Evolutionary conservation across 2,329 filamentous ascomycete genomes (phyloP).

Genomic region (Chaetomiaceae sp.): DNA sequence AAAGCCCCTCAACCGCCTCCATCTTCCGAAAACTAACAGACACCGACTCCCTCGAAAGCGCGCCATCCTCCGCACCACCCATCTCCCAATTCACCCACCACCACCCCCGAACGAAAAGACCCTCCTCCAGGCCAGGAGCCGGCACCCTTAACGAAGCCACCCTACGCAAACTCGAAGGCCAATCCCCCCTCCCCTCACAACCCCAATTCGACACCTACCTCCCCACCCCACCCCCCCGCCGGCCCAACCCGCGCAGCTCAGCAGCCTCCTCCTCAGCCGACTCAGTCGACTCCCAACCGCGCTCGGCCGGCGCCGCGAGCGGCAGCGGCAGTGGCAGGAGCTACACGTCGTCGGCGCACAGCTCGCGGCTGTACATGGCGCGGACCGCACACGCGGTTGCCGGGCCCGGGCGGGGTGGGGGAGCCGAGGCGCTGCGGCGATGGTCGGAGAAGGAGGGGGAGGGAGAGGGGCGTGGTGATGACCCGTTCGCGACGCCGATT

Average conservation of each 20-base stretch:
- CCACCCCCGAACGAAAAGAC: background rate
- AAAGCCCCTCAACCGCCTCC: slow-evolving; percentile 13
- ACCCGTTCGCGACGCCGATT: slow-evolving; percentile 14
- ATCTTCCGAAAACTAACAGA: slow-evolving; percentile 14
- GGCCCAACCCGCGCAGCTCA: slow-evolving; percentile 19
- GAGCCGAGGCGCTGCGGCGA: no score
- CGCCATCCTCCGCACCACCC: slow-evolving; percentile 9
- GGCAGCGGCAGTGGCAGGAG: slow-evolving; percentile 23
- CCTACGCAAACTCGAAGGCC: slow-evolving; percentile 26
- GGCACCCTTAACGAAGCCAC: slow-evolving; percentile 27
- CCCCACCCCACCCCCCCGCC: slow-evolving; percentile 12
- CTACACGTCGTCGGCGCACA: slow-evolving; percentile 22
- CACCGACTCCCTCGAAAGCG: slow-evolving; percentile 11
- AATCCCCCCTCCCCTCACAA: slow-evolving; percentile 12
- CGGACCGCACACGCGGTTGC: no score
- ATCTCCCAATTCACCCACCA: slow-evolving; percentile 18
- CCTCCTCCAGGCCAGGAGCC: background rate
- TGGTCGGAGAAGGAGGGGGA: no score
- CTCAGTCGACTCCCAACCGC: slow-evolving; percentile 22
- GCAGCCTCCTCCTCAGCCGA: slow-evolving; percentile 24
- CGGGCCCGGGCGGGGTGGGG: no score
- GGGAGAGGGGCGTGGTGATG: no score
- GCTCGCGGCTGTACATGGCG: slow-evolving; percentile 20
- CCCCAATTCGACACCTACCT: slow-evolving; percentile 20
- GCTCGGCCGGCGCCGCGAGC: slow-evolving; percentile 19